A percentile compares a stretch with the other conserved stretches of the same genome.
phyloP scores from a whole-genome alignment of 1,284 basidiomycete genomes.

The Ceraceosorus bombacis region DNA sequence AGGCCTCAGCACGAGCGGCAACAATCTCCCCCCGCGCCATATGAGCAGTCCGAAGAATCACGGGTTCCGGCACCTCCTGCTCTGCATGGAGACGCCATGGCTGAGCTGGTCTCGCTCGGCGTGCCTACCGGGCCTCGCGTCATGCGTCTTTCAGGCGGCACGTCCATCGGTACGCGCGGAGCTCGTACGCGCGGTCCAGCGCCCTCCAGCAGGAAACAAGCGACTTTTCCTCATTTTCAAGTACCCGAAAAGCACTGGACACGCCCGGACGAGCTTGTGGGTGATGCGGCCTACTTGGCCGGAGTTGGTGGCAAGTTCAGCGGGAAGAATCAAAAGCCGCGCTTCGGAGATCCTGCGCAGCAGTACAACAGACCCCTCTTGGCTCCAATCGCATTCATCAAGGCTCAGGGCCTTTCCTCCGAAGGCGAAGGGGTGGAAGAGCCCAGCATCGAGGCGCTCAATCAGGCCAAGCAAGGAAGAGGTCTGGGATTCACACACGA shows the following conservation, averaged over 20 bases:
- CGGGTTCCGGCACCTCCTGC: neutral
- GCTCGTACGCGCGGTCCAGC: too few species aligned
- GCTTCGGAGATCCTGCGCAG: slow-evolving; percentile 2
- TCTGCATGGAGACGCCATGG: neutral
- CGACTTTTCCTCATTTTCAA: too few species aligned
- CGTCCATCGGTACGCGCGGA: too few species aligned
- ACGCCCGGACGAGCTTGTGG: too few species aligned
- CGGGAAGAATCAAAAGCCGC: neutral
- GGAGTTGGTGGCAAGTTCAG: too few species aligned
- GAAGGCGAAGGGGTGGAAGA: slow-evolving; percentile 12
- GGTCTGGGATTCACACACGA: slow-evolving; percentile 23
- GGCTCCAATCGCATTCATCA: slow-evolving; percentile 32
- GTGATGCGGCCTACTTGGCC: too few species aligned
- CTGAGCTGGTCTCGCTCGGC: neutral
- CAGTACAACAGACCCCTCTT: slow-evolving; percentile 15
- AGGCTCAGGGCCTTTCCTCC: slow-evolving; percentile 25
- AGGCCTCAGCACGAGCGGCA: neutral
- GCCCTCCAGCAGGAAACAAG: too few species aligned
- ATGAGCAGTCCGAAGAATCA: too few species aligned
- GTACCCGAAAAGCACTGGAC: too few species aligned
- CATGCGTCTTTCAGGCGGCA: neutral
- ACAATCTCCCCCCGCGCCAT: too few species aligned
- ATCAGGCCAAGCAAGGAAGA: slow-evolving; percentile 7
- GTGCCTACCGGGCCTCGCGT: neutral
- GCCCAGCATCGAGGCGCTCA: neutral